Evolutionary conservation across 441 rosid genomes (phyloP).

Genomic region (Brassica hybrid): DNA sequence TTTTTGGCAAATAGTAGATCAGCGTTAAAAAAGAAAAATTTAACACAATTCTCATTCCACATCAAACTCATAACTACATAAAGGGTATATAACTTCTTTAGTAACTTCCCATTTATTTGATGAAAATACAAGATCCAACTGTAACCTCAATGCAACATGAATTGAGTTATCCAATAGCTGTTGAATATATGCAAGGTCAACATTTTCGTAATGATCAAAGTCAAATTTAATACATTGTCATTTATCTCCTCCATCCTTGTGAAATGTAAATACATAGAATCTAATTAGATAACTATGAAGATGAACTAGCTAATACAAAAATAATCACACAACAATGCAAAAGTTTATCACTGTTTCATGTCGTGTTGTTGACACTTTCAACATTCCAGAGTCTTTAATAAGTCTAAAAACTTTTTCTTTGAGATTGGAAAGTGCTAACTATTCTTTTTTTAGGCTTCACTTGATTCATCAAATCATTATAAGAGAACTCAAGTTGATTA

Average conservation of each 20-base stretch:
- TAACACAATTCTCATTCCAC: not conserved
- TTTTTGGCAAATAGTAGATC: too few species aligned
- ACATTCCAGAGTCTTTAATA: not conserved
- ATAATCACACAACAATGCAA: not conserved
- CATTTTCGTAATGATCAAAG: not conserved
- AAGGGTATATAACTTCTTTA: too few species aligned
- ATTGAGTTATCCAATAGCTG: not conserved
- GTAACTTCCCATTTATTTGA: not conserved
- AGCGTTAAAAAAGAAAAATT: too few species aligned
- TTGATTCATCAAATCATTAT: not conserved
- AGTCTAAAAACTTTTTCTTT: not conserved
- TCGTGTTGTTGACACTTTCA: not conserved
- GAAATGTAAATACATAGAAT: not conserved
- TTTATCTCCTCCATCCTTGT: not conserved
- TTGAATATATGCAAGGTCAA: not conserved
- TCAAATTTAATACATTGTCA: not conserved
- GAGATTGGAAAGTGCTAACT: not conserved
- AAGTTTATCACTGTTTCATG: not conserved
- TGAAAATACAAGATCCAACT: too few species aligned
- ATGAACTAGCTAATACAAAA: not conserved
- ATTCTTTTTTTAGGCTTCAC: not conserved
- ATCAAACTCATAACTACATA: not conserved
- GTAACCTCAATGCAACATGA: not conserved
- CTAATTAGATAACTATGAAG: not conserved
- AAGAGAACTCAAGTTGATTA: not conserved